A percentile compares a stretch with the other conserved stretches of the same genome.
phyloP scores from a whole-genome alignment of 1,139 yeast species.

The Candida neerlandica region DNA sequence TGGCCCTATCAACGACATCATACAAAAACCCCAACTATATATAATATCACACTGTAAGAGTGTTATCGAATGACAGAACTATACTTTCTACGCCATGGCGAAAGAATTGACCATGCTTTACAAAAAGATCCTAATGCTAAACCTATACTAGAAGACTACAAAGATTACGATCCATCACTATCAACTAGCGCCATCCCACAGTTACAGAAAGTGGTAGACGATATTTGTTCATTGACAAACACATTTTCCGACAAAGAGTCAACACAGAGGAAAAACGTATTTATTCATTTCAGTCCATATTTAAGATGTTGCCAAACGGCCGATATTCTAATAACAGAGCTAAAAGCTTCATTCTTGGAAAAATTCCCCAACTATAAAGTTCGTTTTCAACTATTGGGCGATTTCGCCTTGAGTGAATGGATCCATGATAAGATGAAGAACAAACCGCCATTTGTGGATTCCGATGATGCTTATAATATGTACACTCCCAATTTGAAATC shows the following conservation, averaged over 20 bases:
- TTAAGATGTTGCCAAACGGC: slow-evolving; percentile 51
- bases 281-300: slow-evolving; percentile 49
- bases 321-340: slow-evolving; percentile 37
- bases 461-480: slow-evolving; percentile 52
- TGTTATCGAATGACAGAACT: slow-evolving; percentile 35
- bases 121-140: slow-evolving; percentile 27
- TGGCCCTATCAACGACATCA: too few species aligned
- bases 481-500: slow-evolving; percentile 47
- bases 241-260: slow-evolving; percentile 25
- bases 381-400: slow-evolving; percentile 46
- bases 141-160: slow-evolving; percentile 33
- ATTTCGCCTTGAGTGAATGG: slow-evolving; percentile 53
- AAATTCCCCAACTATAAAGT: slow-evolving; percentile 37
- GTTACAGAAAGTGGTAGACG: slow-evolving; percentile 32
- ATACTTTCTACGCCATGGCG: slow-evolving; percentile 50
- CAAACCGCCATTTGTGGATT: slow-evolving; percentile 48
- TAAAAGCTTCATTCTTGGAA: slow-evolving; percentile 27
- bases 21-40: too few species aligned
- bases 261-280: slow-evolving; percentile 36
- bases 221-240: slow-evolving; percentile 27
- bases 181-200: slow-evolving; percentile 33
- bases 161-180: slow-evolving; percentile 45
- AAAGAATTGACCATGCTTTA: slow-evolving; percentile 45
- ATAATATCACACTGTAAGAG: too few species aligned
- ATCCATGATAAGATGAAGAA: slow-evolving; percentile 48